These are phyloP conservation scores for Ophiostoma tasmaniense DNA, from an alignment of 2,329 filamentous ascomycete genomes.

Conservation along the genomic window DNA sequence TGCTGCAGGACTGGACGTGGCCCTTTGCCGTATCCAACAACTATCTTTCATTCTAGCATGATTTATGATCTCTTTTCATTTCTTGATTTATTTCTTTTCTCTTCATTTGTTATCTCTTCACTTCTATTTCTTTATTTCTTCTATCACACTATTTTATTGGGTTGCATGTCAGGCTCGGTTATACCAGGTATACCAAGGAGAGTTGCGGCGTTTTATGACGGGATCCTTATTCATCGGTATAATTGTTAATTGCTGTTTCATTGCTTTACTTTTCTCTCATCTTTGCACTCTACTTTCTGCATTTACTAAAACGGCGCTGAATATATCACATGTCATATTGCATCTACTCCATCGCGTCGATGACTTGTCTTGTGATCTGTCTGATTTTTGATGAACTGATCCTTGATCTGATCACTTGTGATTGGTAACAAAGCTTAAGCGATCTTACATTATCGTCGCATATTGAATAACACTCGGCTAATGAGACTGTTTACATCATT, in stretches of 20 bases:
- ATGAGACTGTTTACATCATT: no score
- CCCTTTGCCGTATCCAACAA: conserved; percentile 20
- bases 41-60: conserved; percentile 15
- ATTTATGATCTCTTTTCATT: background rate
- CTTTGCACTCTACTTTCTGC: background rate
- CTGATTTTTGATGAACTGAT: background rate
- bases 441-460: background rate
- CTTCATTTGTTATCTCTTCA: background rate
- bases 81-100: background rate
- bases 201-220: background rate
- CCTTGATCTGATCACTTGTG: background rate
- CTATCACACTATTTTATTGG: conserved; percentile 1
- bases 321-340: background rate
- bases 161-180: background rate
- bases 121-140: background rate
- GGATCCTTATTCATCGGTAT: background rate
- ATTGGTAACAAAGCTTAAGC: background rate
- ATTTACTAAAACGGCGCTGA: background rate
- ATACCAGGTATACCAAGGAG: conserved; percentile 4
- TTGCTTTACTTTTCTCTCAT: background rate
- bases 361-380: background rate
- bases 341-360: background rate
- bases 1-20: conserved; percentile 20
- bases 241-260: background rate
- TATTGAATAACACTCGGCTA: background rate